These are phyloP conservation scores for Vitis hybrid DNA, from an alignment of 177 flowering plant genomes.

Conservation along the genomic window DNA sequence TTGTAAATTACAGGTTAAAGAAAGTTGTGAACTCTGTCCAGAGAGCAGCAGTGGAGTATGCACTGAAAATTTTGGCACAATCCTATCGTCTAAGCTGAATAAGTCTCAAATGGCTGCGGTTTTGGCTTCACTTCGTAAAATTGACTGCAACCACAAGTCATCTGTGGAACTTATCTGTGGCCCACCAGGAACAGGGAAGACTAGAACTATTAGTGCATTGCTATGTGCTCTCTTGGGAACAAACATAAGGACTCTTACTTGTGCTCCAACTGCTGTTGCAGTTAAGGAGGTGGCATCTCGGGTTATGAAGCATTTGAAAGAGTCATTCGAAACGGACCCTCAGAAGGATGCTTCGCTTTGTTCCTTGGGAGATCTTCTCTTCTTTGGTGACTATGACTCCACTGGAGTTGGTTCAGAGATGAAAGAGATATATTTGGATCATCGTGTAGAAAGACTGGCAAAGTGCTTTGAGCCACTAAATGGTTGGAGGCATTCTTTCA, in stretches of 20 bases:
- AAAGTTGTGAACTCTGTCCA: conserved; percentile 27
- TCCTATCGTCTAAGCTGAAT: no score
- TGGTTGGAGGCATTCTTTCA: no score
- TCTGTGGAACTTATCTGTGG: conserved; percentile 67
- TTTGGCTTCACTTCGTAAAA: no score
- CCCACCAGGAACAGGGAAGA: conserved; percentile 85
- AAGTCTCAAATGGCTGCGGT: no score
- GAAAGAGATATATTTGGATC: no score
- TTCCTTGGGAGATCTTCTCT: conserved; percentile 50
- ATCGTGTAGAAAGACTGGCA: no score
- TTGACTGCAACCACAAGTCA: conserved; percentile 38
- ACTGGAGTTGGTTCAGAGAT: conserved; percentile 30
- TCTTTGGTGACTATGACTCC: conserved; percentile 53
- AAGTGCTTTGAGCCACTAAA: no score
- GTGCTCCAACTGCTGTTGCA: conserved; percentile 78
- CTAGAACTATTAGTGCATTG: conserved; percentile 51
- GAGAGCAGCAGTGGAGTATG: background rate
- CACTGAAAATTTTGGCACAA: no score
- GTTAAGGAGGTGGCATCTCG: conserved; percentile 49
- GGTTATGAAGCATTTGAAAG: no score
- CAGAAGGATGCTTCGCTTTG: conserved; percentile 7
- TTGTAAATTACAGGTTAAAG: conserved; percentile 24
- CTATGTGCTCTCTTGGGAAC: conserved; percentile 38
- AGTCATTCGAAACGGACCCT: background rate
- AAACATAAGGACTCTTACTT: conserved; percentile 45